Conservation (phyloP, 2,329 filamentous ascomycete species). For the Microascus cirrosus region DNA sequence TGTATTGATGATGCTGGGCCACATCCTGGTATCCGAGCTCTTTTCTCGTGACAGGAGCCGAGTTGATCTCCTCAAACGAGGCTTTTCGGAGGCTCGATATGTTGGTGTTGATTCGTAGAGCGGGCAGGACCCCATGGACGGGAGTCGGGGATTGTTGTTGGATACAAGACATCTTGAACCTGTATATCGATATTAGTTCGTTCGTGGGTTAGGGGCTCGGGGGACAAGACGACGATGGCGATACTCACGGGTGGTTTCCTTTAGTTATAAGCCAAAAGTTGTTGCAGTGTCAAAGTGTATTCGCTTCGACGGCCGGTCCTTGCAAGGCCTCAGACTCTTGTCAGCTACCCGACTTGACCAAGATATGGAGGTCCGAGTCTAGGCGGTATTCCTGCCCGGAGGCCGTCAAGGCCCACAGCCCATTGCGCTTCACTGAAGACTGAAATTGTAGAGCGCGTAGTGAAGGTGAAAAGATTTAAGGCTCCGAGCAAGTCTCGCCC, state of each 20-base stretch:
- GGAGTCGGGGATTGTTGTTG: background rate
- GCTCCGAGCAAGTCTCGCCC: no score
- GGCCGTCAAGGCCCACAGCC: background rate
- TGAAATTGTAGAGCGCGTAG: no score
- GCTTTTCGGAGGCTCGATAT: background rate
- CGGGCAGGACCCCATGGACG: background rate
- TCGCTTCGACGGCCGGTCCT: background rate
- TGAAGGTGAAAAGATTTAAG: no score
- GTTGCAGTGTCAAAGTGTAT: background rate
- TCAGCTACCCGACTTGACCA: background rate
- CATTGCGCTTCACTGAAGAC: background rate
- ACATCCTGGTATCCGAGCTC: constrained; percentile 1
- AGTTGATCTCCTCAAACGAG: constrained; percentile 4
- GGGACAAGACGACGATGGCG: background rate
- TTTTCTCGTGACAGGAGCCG: constrained; percentile 1
- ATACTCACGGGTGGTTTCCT: background rate
- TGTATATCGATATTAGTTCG: background rate
- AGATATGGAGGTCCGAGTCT: background rate
- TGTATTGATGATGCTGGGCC: background rate
- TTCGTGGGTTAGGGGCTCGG: background rate
- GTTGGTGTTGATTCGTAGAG: constrained; percentile 2
- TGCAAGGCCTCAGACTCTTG: background rate
- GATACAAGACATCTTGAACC: background rate
- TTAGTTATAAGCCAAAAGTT: background rate
- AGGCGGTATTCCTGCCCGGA: background rate